These are phyloP conservation scores for Colletotrichum somersetense DNA, from an alignment of 2,329 filamentous ascomycete genomes.

Conservation along the genomic window DNA sequence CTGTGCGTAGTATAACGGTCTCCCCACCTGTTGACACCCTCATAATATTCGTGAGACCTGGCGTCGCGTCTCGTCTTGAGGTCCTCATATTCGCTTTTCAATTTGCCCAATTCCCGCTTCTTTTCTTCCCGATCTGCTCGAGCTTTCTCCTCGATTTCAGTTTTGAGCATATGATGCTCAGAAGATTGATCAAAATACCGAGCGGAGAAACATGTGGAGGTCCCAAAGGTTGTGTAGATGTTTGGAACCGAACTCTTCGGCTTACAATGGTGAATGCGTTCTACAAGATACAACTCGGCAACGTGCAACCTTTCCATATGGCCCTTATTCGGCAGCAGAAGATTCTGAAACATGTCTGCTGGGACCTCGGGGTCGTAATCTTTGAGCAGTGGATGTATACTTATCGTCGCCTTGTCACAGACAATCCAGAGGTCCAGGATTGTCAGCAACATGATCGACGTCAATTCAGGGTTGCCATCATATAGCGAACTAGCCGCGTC, in stretches of 20 bases:
- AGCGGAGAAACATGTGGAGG: constrained; percentile 57
- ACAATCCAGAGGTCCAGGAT: constrained; percentile 71
- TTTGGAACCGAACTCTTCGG: constrained; percentile 27
- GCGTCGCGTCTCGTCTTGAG: constrained; percentile 44
- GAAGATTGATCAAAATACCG: constrained; percentile 61
- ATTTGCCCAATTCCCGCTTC: constrained; percentile 48
- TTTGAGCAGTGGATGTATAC: constrained; percentile 54
- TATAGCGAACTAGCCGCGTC: constrained; percentile 50
- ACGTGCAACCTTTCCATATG: constrained; percentile 60
- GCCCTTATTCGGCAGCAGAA: constrained; percentile 57
- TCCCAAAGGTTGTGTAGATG: constrained; percentile 55
- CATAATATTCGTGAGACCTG: constrained; percentile 19
- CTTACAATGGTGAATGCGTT: constrained; percentile 47
- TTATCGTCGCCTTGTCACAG: constrained; percentile 61
- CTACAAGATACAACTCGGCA: constrained; percentile 62
- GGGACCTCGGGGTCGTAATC: constrained; percentile 63
- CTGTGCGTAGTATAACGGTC: constrained; percentile 24
- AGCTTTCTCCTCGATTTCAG: constrained; percentile 47
- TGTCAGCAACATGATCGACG: constrained; percentile 68
- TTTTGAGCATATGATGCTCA: constrained; percentile 9
- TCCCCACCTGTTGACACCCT: not conserved
- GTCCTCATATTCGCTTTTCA: constrained; percentile 47
- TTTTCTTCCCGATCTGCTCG: constrained; percentile 47
- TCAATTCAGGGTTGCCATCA: constrained; percentile 55
- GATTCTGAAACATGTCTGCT: constrained; percentile 52